Percentiles rank a stretch among this genome's conserved stretches.
phyloP scores from a whole-genome alignment of 108 stramenopile species.

The Pinguiococcus pyrenoidosus region DNA sequence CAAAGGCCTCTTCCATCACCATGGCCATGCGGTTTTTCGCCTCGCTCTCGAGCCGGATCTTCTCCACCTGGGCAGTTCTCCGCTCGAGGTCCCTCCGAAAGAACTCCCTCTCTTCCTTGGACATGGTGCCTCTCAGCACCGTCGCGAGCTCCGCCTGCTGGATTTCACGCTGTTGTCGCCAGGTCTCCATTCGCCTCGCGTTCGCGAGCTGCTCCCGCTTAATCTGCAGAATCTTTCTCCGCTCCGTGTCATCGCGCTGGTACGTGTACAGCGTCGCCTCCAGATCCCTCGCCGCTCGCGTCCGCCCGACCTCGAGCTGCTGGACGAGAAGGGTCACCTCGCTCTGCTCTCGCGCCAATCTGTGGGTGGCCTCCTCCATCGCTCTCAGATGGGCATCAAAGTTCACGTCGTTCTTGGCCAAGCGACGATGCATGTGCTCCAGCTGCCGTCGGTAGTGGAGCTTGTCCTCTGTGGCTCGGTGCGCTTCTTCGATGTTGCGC shows the following conservation, averaged over 20 bases:
- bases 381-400: conserved; percentile 46
- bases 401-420: conserved; percentile 42
- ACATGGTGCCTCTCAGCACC: conserved; percentile 23
- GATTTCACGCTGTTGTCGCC: conserved; percentile 24
- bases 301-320: conserved; percentile 31
- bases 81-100: too few species aligned
- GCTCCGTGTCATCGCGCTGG: conserved; percentile 20
- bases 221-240: conserved; percentile 8
- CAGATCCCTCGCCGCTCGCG: conserved; percentile 22
- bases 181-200: conserved; percentile 33
- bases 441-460: conserved; percentile 50
- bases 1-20: conserved; percentile 37
- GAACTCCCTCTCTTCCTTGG: conserved; percentile 28
- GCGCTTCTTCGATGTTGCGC: conserved; percentile 38
- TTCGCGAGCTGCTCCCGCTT: conserved; percentile 27
- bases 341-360: conserved; percentile 17
- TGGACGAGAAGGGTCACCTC: conserved; percentile 27
- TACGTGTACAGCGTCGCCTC: conserved; percentile 10
- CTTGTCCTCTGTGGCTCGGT: conserved; percentile 31
- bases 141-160: conserved; percentile 18
- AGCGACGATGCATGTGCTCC: conserved; percentile 45
- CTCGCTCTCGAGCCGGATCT: conserved; percentile 19
- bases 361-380: conserved; percentile 39
- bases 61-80: too few species aligned
- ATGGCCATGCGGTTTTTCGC: conserved; percentile 13